Base-by-base conservation (phyloP, 2,329 filamentous ascomycete genomes). In the Didymella lethalis region DNA sequence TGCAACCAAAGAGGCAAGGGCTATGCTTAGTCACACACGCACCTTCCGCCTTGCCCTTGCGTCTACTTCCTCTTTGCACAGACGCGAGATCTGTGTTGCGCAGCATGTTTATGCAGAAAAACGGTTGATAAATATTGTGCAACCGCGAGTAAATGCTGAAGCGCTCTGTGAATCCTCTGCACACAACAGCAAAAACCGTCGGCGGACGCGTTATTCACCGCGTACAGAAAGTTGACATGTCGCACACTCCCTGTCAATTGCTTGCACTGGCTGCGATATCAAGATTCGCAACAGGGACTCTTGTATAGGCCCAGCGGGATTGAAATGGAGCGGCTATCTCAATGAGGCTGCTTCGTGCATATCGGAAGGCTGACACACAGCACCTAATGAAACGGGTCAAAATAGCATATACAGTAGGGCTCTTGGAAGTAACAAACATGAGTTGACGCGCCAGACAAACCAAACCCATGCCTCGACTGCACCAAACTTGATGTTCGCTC, bases 11-110 rank as follows among this genome's bases (percentile, higher is more conserved):
- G n/a, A 41, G 47, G 54, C 47, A 51, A 50, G 32, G 41, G 11
- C 10, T 10, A 2, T 5, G 47, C 26, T 56, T 56, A 50, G 54
- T 56, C 54, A 56, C 18, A 23, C 41, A 41, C 38, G 20, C 20
- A 4, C 10, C 4, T 25, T 41, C 20, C 36, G 3, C 6, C 7
- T 20, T 38, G n/a, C 28, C 36, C 23, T 23, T 23, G n/a, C n/a
- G 7, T 10, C 36, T 18, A 3, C 18, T 8, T 23, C 11, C 10
- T 36, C 16, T 31, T 31, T 11, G n/a, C 14, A 36, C 16, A 6
- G n/a, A 16, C n/a, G 16, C 32, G n/a, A 5, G 7, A n/a, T n/a
- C 6, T 16, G 7, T 36, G n/a, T 36, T 10, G 32, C 32, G 32
- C 32, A 36, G 32, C 14, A 36, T 36, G 4, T 16, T n/a, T 4